Evolutionary conservation across 208 protist genomes (phyloP).

Genomic region (Kentomonas sorsogonicus): DNA sequence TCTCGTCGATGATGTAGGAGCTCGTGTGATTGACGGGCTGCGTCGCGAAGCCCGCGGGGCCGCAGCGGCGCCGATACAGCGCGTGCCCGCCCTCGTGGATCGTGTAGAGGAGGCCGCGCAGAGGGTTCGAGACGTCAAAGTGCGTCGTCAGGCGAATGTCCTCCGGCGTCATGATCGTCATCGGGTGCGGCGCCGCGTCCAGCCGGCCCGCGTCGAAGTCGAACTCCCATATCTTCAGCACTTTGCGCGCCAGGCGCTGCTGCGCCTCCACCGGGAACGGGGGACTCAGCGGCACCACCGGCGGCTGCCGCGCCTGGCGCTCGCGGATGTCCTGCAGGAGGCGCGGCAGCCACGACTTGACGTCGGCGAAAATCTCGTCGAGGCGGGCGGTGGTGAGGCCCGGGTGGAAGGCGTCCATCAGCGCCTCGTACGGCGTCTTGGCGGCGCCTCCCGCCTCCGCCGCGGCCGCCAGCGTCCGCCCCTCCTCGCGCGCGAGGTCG

Average conservation of each 20-base stretch:
- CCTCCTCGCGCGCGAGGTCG: conserved; percentile 37
- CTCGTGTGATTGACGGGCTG: conserved; percentile 54
- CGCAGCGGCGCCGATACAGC: conserved; percentile 64
- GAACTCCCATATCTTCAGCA: conserved; percentile 51
- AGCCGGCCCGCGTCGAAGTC: conserved; percentile 69
- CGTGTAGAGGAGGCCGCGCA: conserved; percentile 32
- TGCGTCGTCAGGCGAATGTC: conserved; percentile 78
- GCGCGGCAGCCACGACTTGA: conserved; percentile 58
- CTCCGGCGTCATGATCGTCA: conserved; percentile 53
- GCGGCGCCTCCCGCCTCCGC: too few relatives aligned
- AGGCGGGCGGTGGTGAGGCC: conserved; percentile 41
- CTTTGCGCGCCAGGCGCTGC: conserved; percentile 27
- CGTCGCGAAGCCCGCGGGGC: conserved; percentile 29
- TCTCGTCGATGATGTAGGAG: conserved; percentile 75
- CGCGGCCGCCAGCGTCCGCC: too few relatives aligned
- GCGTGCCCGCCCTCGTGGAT: conserved; percentile 81
- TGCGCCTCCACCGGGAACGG: conserved; percentile 55
- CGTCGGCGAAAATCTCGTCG: conserved; percentile 41
- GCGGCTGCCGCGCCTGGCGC: conserved; percentile 27
- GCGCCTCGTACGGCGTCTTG: conserved; percentile 37
- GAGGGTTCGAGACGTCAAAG: conserved; percentile 43
- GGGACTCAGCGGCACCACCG: conserved; percentile 22
- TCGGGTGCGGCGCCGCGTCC: conserved; percentile 71
- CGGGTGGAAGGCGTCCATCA: conserved; percentile 59
- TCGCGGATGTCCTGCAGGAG: conserved; percentile 46